A percentile compares a stretch with the other conserved stretches of the same genome.
Conservation (phyloP, 2,329 filamentous ascomycete genomes). For the Paraconiothyrium sp. region DNA sequence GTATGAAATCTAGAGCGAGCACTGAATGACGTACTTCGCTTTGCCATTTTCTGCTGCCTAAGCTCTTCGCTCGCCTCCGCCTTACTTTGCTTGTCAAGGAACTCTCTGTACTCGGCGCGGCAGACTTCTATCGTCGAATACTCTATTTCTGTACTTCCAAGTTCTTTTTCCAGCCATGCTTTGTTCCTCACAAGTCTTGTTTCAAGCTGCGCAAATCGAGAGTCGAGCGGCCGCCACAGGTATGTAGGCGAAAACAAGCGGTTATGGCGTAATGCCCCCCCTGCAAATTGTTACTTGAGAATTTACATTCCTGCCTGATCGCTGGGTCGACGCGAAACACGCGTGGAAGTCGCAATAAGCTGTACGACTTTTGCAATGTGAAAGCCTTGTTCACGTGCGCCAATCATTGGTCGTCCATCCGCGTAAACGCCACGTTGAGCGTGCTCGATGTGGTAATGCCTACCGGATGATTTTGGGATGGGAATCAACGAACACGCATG, state of each 20-base stretch:
- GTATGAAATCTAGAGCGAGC: background rate
- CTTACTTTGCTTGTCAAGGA: constrained; percentile 27
- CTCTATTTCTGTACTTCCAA: constrained; percentile 26
- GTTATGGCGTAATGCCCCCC: constrained; percentile 30
- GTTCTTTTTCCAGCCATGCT: constrained; percentile 39
- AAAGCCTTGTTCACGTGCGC: constrained; percentile 16
- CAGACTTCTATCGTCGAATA: constrained; percentile 28
- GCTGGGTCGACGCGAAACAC: constrained; percentile 14
- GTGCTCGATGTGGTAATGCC: constrained; percentile 13
- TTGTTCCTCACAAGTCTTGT: constrained; percentile 32
- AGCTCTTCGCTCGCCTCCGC: constrained; percentile 19
- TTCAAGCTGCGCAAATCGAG: constrained; percentile 39
- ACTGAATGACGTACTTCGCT: constrained; percentile 25
- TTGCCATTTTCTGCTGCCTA: constrained; percentile 32
- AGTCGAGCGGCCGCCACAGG: constrained; percentile 42
- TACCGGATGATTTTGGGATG: constrained; percentile 16
- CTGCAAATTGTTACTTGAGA: constrained; percentile 34
- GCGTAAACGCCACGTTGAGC: constrained; percentile 4
- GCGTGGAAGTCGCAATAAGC: constrained; percentile 21
- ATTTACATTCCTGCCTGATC: constrained; percentile 19
- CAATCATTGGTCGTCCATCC: constrained; percentile 17
- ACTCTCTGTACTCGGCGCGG: constrained; percentile 33
- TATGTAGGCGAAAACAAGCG: constrained; percentile 22
- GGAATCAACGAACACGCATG: constrained; percentile 15
- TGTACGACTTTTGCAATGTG: constrained; percentile 18